phyloP scores from a whole-genome alignment of 2,329 filamentous ascomycete species.

The Aplosporella prunicola region DNA sequence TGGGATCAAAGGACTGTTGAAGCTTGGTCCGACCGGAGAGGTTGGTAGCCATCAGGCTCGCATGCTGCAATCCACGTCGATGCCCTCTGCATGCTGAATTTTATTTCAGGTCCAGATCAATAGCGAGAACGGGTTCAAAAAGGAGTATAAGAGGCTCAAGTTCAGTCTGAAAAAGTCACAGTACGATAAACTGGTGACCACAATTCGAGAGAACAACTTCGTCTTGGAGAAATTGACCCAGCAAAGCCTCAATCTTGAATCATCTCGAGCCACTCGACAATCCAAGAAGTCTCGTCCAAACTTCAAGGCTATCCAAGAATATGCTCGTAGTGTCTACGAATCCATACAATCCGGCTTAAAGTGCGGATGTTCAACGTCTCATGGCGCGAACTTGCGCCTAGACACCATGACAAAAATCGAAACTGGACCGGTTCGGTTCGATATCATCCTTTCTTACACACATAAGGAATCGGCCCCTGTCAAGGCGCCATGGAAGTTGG shows the following conservation, averaged over 20 bases:
- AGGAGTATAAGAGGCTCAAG: conserved; percentile 21
- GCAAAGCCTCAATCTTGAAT: conserved; percentile 9
- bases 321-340: neutral
- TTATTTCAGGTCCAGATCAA: conserved; percentile 16
- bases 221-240: conserved; percentile 18
- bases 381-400: neutral
- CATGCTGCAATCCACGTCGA: no score
- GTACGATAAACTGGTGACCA: conserved; percentile 20
- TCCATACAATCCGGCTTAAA: neutral
- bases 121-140: conserved; percentile 17
- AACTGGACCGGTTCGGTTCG: neutral
- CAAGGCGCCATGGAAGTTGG: conserved; percentile 2
- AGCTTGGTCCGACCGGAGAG: neutral
- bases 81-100: no score
- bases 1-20: neutral
- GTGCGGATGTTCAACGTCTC: neutral
- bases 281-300: neutral
- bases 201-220: conserved; percentile 16
- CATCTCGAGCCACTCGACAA: neutral
- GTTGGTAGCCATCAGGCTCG: no score
- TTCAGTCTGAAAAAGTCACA: conserved; percentile 21
- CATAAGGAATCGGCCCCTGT: neutral
- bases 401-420: neutral
- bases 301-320: neutral
- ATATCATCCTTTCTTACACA: neutral